A percentile compares a stretch with the other conserved stretches of the same genome.
Evolutionary conservation across 2,329 filamentous ascomycete species (phyloP).

Genomic region (Colletotrichum truncatum): DNA sequence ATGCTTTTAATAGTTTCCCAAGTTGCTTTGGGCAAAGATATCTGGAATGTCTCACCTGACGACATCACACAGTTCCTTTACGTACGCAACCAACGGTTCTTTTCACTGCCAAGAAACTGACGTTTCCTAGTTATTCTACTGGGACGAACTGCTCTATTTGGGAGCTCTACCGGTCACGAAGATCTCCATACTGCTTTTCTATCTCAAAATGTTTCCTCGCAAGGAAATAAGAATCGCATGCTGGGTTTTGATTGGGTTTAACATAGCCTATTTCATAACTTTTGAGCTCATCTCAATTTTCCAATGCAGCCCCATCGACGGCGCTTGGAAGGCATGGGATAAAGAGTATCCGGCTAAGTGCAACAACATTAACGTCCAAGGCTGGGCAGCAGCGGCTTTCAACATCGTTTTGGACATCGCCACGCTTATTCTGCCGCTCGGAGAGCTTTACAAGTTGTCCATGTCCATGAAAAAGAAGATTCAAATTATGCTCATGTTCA

Average conservation of each 20-base stretch:
- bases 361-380: constrained; percentile 42
- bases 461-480: constrained; percentile 53
- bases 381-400: constrained; percentile 38
- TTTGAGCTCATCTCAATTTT: constrained; percentile 41
- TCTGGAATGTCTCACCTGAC: constrained; percentile 43
- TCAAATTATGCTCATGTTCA: constrained; percentile 54
- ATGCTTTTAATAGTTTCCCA: constrained; percentile 37
- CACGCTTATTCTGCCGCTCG: constrained; percentile 47
- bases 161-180: constrained; percentile 39
- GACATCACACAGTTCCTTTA: constrained; percentile 40
- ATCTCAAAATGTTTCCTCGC: constrained; percentile 42
- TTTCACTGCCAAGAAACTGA: background rate
- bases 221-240: constrained; percentile 36
- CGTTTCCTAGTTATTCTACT: constrained; percentile 36
- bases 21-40: constrained; percentile 45
- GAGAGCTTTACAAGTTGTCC: constrained; percentile 46
- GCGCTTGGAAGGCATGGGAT: constrained; percentile 38
- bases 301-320: constrained; percentile 19
- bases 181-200: constrained; percentile 43
- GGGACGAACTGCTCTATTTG: constrained; percentile 42
- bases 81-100: constrained; percentile 27
- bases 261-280: constrained; percentile 34
- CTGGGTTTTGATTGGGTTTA: constrained; percentile 35
- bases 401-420: constrained; percentile 45
- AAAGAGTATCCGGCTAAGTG: constrained; percentile 33